Evolutionary conservation across 2,329 filamentous ascomycete genomes (phyloP), one percentile per base, ranked within the genome.

Genomic region (Myriosclerotinia curreyana): DNA sequence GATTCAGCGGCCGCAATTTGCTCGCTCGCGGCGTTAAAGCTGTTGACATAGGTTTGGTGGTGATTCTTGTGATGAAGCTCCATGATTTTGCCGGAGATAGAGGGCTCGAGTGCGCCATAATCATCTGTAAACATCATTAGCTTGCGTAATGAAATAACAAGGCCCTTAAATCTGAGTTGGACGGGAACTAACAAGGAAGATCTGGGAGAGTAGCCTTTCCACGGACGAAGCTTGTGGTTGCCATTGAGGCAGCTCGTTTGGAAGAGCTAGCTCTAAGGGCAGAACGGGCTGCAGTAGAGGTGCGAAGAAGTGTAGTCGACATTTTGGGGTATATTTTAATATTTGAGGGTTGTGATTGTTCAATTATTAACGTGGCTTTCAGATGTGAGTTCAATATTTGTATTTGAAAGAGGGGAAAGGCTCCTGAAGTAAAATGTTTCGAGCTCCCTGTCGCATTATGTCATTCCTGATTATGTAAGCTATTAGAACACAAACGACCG

Each of bases 141-240:
- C 25, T 42, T 11, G 50, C 42, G 2, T 44, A 3, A 22, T 25
- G 15, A 7, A 22, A 46, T 20, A 52, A 17, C 7, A 25, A 28
- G 22, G 36, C 44, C 31, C 11, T 11, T 5, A n/a, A 42, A n/a
- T 44, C 48, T 7, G 31, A 22, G 49, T 11, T 20, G 17, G 25
- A 15, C 38, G 9, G 25, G 31, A 5, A 59, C 84, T 68, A 82
- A 91, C 89, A 92, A 72, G 86, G 76, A 15, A 98, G 87, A 74
- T 97, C 93, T 69, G 95, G 95, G 50, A 99, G 89, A 50, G 93
- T 96, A 60, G 91, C 94, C 83, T 97, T 97, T 79, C 86, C 87
- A 74, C 92, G 88, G 71, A 88, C 83, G 74, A 96, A 96, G 75
- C 84, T 89, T 72, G 88, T 88, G 77, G 86, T 86, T 69, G 88